Percentiles rank a stretch among this genome's conserved stretches.
Conservation (phyloP, 2,329 filamentous ascomycete genomes). For the Corinectria fuckeliana region DNA sequence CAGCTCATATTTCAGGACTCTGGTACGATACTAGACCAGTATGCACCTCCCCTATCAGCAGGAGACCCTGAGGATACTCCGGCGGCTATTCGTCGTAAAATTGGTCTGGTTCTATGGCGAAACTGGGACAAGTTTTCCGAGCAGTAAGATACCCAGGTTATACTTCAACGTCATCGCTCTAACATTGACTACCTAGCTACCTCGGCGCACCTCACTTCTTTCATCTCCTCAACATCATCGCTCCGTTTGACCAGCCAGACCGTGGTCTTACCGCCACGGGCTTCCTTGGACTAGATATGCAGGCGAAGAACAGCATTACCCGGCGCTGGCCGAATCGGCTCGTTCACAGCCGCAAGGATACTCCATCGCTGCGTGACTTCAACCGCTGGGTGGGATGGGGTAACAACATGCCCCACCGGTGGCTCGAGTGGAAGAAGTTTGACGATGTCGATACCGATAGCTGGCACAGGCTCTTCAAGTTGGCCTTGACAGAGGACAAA, state of each 20-base stretch:
- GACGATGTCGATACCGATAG: slow-evolving; percentile 8
- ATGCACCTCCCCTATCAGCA: slow-evolving; percentile 22
- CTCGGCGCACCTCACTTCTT: slow-evolving; percentile 13
- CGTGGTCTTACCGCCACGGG: slow-evolving; percentile 15
- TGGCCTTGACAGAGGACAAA: background rate
- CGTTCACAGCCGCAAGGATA: slow-evolving; percentile 13
- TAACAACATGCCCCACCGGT: slow-evolving; percentile 26
- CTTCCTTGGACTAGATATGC: slow-evolving; percentile 28
- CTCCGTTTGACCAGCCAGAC: background rate
- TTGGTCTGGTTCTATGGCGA: slow-evolving; percentile 33
- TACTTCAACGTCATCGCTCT: background rate
- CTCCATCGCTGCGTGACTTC: slow-evolving; percentile 23
- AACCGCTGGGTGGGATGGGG: slow-evolving; percentile 35
- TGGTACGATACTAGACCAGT: slow-evolving; percentile 23
- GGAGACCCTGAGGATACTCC: background rate
- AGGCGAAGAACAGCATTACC: slow-evolving; percentile 31
- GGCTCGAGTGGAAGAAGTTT: slow-evolving; percentile 38
- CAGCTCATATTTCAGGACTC: background rate
- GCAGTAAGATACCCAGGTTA: slow-evolving; percentile 10
- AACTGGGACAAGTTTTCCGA: slow-evolving; percentile 36
- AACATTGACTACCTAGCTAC: slow-evolving; percentile 1
- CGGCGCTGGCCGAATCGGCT: slow-evolving; percentile 33
- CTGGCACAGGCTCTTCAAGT: background rate
- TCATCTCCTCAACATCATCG: background rate
- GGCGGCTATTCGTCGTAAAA: slow-evolving; percentile 21